These are phyloP conservation scores for Epichloe baconii DNA, from an alignment of 2,329 filamentous ascomycete genomes.

Conservation along the genomic window DNA sequence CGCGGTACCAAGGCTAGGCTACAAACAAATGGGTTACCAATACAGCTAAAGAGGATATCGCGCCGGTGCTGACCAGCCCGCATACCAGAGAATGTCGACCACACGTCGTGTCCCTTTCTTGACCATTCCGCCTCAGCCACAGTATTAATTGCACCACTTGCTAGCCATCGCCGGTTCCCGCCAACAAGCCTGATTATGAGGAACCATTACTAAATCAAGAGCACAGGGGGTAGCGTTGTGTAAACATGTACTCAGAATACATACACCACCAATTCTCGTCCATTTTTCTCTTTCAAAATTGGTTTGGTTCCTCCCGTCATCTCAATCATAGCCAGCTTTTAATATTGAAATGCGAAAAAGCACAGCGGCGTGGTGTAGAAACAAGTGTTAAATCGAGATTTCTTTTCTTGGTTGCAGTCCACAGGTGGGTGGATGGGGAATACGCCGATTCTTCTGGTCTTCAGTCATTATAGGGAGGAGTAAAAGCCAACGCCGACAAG, in stretches of 20 bases:
- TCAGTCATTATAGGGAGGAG: slow-evolving; percentile 21
- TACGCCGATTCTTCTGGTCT: slow-evolving; percentile 29
- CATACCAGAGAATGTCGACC: slow-evolving; percentile 11
- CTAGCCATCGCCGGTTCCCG: slow-evolving; percentile 7
- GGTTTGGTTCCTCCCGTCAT: slow-evolving; percentile 17
- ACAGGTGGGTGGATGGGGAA: slow-evolving; percentile 15
- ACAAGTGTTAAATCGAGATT: slow-evolving; percentile 17
- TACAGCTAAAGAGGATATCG: slow-evolving; percentile 11
- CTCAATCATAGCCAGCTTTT: slow-evolving; percentile 17
- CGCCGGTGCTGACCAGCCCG: slow-evolving; percentile 4
- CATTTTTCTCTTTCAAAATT: slow-evolving; percentile 2
- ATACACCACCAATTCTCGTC: slow-evolving; percentile 9
- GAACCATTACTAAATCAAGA: slow-evolving; percentile 4
- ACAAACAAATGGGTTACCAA: slow-evolving; percentile 17
- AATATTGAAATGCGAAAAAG: slow-evolving; percentile 18
- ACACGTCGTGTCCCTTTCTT: slow-evolving; percentile 5
- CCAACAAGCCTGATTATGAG: neutral
- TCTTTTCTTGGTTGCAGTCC: slow-evolving; percentile 21
- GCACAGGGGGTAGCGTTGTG: neutral
- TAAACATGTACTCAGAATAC: slow-evolving; percentile 2
- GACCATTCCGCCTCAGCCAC: slow-evolving; percentile 5
- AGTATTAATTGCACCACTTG: slow-evolving; percentile 7
- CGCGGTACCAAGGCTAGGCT: slow-evolving; percentile 12
- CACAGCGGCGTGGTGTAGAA: slow-evolving; percentile 17
- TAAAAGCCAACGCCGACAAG: slow-evolving; percentile 36